A percentile compares a stretch with the other conserved stretches of the same genome.
phyloP scores from a whole-genome alignment of 192 early-diverging fungal genomes.

The Podila minutissima region DNA sequence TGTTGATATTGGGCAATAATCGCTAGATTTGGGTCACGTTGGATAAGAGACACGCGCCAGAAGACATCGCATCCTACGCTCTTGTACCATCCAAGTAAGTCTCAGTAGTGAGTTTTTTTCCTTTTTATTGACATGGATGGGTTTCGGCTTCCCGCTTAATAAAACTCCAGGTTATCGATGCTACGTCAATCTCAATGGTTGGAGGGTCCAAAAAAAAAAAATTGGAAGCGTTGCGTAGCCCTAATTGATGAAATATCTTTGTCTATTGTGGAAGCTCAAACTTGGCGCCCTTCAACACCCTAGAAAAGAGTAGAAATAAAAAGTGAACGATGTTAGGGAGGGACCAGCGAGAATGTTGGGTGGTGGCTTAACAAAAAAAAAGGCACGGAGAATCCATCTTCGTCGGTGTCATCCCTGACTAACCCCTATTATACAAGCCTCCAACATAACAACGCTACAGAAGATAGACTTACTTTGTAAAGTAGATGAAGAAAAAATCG shows the following conservation, averaged over 20 bases:
- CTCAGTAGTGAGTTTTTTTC: no score
- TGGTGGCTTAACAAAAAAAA: not conserved
- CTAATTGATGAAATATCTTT: not conserved
- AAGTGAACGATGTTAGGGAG: not conserved
- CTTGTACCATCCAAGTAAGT: no score
- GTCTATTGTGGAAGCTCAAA: slow-evolving; percentile 73
- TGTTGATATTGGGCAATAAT: no score
- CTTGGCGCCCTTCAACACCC: slow-evolving; percentile 75
- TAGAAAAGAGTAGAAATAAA: slow-evolving; percentile 17
- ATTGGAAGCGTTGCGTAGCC: not conserved
- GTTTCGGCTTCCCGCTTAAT: no score
- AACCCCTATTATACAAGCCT: not conserved
- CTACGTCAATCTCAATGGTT: not conserved
- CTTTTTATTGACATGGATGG: no score
- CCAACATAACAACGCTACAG: not conserved
- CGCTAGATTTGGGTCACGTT: no score
- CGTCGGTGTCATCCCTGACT: no score
- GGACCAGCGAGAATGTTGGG: not conserved
- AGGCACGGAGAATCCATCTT: not conserved
- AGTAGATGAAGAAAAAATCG: slow-evolving; percentile 99
- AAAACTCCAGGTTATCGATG: not conserved
- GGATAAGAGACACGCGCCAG: no score
- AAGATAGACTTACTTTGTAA: slow-evolving; percentile 63
- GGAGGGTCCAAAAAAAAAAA: not conserved
- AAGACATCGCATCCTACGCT: no score